Evolutionary conservation across 768 basidiomycete species (phyloP), one percentile per base, ranked within the genome.

Genomic region (Pisolithus microcarpus): DNA sequence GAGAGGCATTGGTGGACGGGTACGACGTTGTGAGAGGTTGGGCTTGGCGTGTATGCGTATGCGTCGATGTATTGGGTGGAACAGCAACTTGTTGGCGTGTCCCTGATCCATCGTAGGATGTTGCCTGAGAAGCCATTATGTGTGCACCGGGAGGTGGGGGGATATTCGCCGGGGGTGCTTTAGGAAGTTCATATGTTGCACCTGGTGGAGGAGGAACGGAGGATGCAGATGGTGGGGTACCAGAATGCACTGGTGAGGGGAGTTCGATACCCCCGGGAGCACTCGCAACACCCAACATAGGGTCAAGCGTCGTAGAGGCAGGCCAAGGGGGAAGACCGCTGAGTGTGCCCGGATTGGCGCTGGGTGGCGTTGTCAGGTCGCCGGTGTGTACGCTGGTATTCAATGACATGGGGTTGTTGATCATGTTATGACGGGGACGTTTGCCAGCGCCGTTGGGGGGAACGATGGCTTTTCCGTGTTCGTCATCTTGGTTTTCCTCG

Each of bases 271-370:
- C 65, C 10, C 65, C 65, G 0, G 65, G 65, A 5, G 65, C 65
- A 37, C 65, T 67, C 8, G 67, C 67, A 10, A 65, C 58, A 16
- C 55, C 63, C 43, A 67, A 43, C 66, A 68, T 67, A 0, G 67
- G 65, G 48, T 67, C 61, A 24, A 65, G 34, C 0, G 61, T n/a
- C 4, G 67, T 63, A 34, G 34, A 2, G 16, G 65, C 62, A 11
- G 65, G 65, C 65, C 67, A 69, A 3, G 67, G 64, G 18, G 67
- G 67, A 19, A 67, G 26, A 3, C 65, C 67, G 3, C 62, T 62
- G 23, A 65, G 50, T 0, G 62, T 52, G 10, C 64, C 56, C 1
- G 66, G 61, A 31, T 44, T 54, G 10, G 60, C 54, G 19, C 34
- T 55, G 31, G 52, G 56, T 0, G 54, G 56, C 6, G 56, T 51